phyloP scores from a whole-genome alignment of 2,329 filamentous ascomycete genomes.

The Scytalidium lignicola region DNA sequence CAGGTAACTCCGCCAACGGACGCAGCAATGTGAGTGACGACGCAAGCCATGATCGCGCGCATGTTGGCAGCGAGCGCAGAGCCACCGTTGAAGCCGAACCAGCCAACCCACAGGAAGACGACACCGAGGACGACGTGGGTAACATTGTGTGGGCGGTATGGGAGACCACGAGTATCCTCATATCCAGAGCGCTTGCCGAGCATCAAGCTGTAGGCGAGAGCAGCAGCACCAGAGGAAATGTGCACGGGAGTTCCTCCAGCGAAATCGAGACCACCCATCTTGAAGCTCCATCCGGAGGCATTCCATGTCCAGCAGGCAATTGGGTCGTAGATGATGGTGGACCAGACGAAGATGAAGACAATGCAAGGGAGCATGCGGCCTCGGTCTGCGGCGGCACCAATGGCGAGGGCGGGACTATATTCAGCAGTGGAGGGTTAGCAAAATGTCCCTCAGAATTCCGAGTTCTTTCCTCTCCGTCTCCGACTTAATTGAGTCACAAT shows the following conservation, averaged over 20 bases:
- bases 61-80: conserved; percentile 74
- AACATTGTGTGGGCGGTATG: conserved; percentile 85
- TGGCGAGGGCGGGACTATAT: conserved; percentile 64
- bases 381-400: conserved; percentile 76
- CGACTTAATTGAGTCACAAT: no score
- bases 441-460: not conserved
- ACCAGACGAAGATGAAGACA: conserved; percentile 88
- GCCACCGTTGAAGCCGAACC: conserved; percentile 90
- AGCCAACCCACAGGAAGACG: conserved; percentile 88
- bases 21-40: conserved; percentile 79
- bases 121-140: conserved; percentile 86
- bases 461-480: no score
- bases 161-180: conserved; percentile 68
- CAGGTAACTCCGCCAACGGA: conserved; percentile 79
- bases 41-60: conserved; percentile 75
- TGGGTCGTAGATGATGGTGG: conserved; percentile 80
- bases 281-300: conserved; percentile 62
- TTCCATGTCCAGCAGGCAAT: conserved; percentile 96
- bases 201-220: conserved; percentile 77
- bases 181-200: conserved; percentile 59
- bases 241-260: conserved; percentile 61
- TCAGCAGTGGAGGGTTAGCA: not conserved
- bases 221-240: conserved; percentile 74
- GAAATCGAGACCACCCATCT: conserved; percentile 20
- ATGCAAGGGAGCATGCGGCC: conserved; percentile 83